Base-by-base conservation (phyloP, 2,329 filamentous ascomycete species). In the Paraphoma chrysanthemicola region DNA sequence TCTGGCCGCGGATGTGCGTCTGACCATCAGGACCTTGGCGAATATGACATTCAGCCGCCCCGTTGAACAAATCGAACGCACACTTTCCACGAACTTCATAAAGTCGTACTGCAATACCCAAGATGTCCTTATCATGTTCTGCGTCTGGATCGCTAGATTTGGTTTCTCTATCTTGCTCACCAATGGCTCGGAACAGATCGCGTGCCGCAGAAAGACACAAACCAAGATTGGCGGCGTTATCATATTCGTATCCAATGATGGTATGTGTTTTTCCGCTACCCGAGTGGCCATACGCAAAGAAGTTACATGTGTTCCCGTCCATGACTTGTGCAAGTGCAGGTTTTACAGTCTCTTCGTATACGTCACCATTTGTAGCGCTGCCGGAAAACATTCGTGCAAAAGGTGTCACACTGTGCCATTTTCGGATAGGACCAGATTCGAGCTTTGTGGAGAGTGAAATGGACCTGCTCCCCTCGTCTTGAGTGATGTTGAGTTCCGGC, bases 201-300 rank as follows among this genome's bases (percentile, higher is more conserved):
- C 62, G 57, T 2, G 77, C 76, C 2, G 78, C 74, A 0, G 72
- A 63, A 5, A 80, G 60, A 50, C 75, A 79, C 1, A 81, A 53
- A 0, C 78, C 79, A 28, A 79, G 69, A 18, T 77, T 55, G 3
- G 72, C 55, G 1, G 44, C 30, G 2, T 74, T 56, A 6, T 78
- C 67, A 44, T 73, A 77, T 16, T 81, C 72, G 48, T 81, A 80
- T 2, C 80, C 80, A 6, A 82, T 71, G 46, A 79, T 77, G 0
- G 77, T 79, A 54, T 79, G 77, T 1, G 77, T 74, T 56, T 79
- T 80, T 0, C 77, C 78, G 51, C 77, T 79, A 16, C 75, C 60
- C 2, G 78, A 78, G 60, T 80, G 77, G 3, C 78, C 78, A 51
- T 81, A 80, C 9, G 78, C 79, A 54, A 80, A 79, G 63, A 79